Evolutionary conservation across 2,329 filamentous ascomycete species (phyloP).

Genomic region (Penicillium sp.): DNA sequence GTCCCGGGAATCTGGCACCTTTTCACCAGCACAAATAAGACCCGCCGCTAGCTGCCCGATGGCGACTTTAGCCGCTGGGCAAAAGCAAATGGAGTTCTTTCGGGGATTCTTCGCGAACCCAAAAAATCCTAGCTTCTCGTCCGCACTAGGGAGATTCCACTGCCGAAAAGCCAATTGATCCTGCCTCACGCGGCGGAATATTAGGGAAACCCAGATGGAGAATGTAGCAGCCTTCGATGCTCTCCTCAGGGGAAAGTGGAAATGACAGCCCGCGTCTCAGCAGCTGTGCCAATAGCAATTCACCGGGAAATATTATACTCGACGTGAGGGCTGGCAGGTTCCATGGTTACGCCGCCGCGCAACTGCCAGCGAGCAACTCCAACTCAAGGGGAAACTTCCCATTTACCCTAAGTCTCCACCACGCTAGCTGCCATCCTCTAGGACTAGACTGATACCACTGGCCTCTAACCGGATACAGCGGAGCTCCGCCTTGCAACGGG

Average conservation of each 20-base stretch:
- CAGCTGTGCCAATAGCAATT: neutral
- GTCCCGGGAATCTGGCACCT: neutral
- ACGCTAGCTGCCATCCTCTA: neutral
- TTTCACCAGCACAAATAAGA: neutral
- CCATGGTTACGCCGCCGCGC: slow-evolving; percentile 4
- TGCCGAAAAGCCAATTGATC: neutral
- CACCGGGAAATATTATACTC: neutral
- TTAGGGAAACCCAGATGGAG: neutral
- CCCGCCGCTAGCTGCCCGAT: neutral
- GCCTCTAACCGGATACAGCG: neutral
- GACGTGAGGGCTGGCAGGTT: neutral
- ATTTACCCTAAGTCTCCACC: neutral
- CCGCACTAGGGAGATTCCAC: neutral
- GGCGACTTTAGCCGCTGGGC: slow-evolving; percentile 4
- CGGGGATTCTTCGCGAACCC: slow-evolving; percentile 3
- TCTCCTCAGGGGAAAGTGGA: neutral
- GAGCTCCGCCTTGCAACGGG: neutral
- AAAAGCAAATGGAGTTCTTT: neutral
- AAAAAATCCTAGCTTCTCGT: neutral
- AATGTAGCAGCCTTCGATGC: neutral
- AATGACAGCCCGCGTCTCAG: neutral
- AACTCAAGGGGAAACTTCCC: neutral
- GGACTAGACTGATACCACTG: neutral
- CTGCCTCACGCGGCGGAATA: neutral
- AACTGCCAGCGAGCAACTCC: neutral